phyloP scores from a whole-genome alignment of 2,329 filamentous ascomycete species.

The Pseudogymnoascus sp. region DNA sequence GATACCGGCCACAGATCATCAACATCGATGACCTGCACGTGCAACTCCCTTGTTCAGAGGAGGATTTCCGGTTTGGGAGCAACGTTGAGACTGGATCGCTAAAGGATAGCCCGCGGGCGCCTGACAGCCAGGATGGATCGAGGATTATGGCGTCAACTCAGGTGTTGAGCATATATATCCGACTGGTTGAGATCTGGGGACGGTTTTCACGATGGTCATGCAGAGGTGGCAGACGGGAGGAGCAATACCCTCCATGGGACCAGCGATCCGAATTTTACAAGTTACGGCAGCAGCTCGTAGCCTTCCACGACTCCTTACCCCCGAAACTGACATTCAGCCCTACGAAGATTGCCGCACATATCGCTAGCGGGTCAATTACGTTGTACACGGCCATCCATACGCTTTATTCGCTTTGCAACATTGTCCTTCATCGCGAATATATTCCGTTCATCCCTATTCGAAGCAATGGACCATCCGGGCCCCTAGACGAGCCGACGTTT shows the following conservation, averaged over 20 bases:
- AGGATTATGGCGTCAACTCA: constrained; percentile 27
- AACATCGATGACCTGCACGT: constrained; percentile 51
- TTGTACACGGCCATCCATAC: constrained; percentile 60
- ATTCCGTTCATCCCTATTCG: constrained; percentile 56
- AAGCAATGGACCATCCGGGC: constrained; percentile 40
- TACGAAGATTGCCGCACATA: constrained; percentile 57
- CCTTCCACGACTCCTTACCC: constrained; percentile 47
- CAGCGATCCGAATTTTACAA: constrained; percentile 43
- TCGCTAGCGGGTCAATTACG: constrained; percentile 53
- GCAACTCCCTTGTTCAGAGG: constrained; percentile 59
- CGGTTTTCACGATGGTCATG: constrained; percentile 50
- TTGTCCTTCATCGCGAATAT: constrained; percentile 62
- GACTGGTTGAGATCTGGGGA: constrained; percentile 51
- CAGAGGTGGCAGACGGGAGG: constrained; percentile 37
- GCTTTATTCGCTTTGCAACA: constrained; percentile 54
- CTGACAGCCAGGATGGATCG: constrained; percentile 18
- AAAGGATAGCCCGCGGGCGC: constrained; percentile 10
- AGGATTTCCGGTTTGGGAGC: constrained; percentile 53
- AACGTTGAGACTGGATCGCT: constrained; percentile 47
- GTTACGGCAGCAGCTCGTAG: constrained; percentile 41
- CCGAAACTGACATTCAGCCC: constrained; percentile 44
- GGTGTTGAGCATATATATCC: constrained; percentile 43
- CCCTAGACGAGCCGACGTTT: constrained; percentile 51
- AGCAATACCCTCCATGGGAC: constrained; percentile 51
- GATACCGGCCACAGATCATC: constrained; percentile 51